phyloP scores from a whole-genome alignment of 345 rosid species.

The Sapria himalayana region DNA sequence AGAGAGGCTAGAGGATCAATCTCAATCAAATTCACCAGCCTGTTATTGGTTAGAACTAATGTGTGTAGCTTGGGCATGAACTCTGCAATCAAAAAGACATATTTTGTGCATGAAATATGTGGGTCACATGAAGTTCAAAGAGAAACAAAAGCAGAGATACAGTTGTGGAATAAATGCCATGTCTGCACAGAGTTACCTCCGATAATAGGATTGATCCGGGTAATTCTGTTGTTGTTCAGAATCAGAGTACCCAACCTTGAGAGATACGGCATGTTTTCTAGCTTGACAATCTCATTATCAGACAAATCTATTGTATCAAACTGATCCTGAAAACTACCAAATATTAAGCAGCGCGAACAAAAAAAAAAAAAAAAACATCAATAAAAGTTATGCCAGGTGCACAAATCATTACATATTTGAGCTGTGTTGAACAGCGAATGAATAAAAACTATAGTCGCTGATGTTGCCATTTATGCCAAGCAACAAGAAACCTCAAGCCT shows the following conservation, averaged over 20 bases:
- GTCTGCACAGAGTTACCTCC: slow-evolving; percentile 33
- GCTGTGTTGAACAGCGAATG: no score
- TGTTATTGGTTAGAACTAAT: slow-evolving; percentile 75
- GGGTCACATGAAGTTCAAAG: not conserved
- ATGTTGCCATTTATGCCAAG: no score
- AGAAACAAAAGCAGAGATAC: not conserved
- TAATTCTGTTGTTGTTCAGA: slow-evolving; percentile 78
- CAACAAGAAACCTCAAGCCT: no score
- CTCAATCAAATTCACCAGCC: slow-evolving; percentile 95
- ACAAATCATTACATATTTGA: no score
- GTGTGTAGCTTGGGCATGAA: slow-evolving; percentile 79
- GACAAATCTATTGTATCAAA: slow-evolving; percentile 93
- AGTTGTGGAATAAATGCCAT: not conserved
- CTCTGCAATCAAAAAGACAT: slow-evolving; percentile 25
- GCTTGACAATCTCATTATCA: slow-evolving; percentile 97
- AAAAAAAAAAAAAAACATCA: not conserved
- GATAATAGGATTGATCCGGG: slow-evolving; percentile 69
- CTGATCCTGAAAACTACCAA: slow-evolving; percentile 52
- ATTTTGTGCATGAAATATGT: not conserved
- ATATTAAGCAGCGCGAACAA: slow-evolving; percentile 4
- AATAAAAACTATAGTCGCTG: no score
- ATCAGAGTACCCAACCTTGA: slow-evolving; percentile 77
- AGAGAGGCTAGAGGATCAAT: slow-evolving; percentile 87
- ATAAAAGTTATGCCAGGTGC: no score
- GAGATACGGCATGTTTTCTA: slow-evolving; percentile 77